Base-by-base conservation (phyloP, 805 yeast species). In the Schwanniomyces sp. region DNA sequence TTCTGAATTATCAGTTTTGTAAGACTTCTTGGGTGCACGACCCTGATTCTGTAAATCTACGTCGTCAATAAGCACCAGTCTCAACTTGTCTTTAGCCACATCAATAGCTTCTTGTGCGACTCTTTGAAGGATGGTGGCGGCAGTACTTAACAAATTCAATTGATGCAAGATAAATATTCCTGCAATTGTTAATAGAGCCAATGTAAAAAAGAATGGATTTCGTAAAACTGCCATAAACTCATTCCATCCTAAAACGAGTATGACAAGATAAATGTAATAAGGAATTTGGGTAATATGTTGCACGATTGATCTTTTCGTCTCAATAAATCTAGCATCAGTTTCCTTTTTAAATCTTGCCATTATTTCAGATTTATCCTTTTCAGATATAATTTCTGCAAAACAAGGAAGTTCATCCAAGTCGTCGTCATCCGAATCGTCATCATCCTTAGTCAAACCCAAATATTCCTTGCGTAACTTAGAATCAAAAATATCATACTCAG, bases 181-280 rank as follows among this genome's bases (percentile, higher is more conserved):
- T 0, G 87, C 88, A 1, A 79, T 79, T 1, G 76, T 40, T 9
- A 90, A 43, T 39, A 91, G 62, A 1, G 80, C 57, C 42, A 91
- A 63, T 5, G 87, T 74, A 53, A 91, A 82, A 55, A 87, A 79
- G n/a, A 92, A 58, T 44, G 99, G 97, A 62, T 88, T 91, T 52
- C 95, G 79, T 39, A 94, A 61, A 14, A 94, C 81, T 8, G 94
- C 86, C 86, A 91, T 80, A 55, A 94, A 85, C 73, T 94, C 97
- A 65, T 91, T 91, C 97, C 97, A 94, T 8, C 99, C 99, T 18
- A 94, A 72, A 3, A 88, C 82, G 2, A 86, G 64, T 21, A 94
- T 70, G 11, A 92, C 60, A 9, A 82, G 69, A 68, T 89, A 91
- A 48, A 94, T 81, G 73, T 86, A 94, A 53, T 83, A 73, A 4